Evolutionary conservation across 495 filamentous ascomycete genomes (phyloP).

Genomic region (Rostrohypoxylon terebratum): DNA sequence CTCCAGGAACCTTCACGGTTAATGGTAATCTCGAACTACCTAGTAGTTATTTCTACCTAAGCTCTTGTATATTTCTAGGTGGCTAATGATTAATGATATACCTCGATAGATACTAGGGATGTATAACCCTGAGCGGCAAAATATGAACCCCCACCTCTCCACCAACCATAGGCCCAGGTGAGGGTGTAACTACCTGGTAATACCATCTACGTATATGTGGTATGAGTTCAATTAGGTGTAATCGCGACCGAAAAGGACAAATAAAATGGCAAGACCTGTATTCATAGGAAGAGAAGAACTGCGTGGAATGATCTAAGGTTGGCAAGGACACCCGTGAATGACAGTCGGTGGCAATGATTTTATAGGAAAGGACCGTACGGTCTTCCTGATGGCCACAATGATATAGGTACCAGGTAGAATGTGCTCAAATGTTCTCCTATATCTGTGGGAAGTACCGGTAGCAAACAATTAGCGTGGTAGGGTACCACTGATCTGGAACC

Average conservation of each 20-base stretch:
- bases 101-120: background rate
- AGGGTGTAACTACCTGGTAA: no score
- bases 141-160: background rate
- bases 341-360: background rate
- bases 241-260: background rate
- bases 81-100: background rate
- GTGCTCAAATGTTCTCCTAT: conserved; percentile 35
- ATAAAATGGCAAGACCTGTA: background rate
- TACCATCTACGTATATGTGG: no score
- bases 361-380: background rate
- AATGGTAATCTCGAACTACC: background rate
- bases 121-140: background rate
- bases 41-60: background rate
- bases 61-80: background rate
- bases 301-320: background rate
- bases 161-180: no score
- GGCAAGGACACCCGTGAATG: background rate
- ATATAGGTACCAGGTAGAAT: background rate
- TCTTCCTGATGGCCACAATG: background rate
- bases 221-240: background rate
- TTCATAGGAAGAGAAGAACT: background rate
- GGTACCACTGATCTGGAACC: conserved; percentile 10
- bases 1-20: background rate
- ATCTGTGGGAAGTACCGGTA: background rate
- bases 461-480: conserved; percentile 7